A percentile compares a stretch with the other conserved stretches of the same genome.
Evolutionary conservation across 257 asterid species (phyloP).

Genomic region (Anisodus tanguticus): DNA sequence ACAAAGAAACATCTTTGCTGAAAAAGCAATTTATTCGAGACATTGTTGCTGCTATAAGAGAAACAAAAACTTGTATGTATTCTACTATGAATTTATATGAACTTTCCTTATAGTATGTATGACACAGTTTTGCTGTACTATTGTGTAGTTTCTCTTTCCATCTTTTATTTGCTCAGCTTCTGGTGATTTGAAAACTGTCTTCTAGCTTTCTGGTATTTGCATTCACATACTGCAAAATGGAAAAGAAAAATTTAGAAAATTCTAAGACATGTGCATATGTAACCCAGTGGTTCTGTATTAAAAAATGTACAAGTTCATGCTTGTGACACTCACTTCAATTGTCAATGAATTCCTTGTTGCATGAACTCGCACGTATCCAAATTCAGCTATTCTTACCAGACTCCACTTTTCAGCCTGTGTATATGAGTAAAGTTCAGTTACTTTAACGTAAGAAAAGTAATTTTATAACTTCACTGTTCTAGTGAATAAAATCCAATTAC

Average conservation of each 20-base stretch:
- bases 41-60: neutral
- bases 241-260: neutral
- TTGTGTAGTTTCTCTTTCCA: constrained; percentile 5
- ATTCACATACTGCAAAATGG: constrained; percentile 60
- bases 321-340: constrained; percentile 56
- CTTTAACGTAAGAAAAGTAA: neutral
- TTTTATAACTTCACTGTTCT: neutral
- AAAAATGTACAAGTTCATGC: neutral
- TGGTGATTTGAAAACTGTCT: constrained; percentile 63
- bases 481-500: neutral
- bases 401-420: constrained; percentile 73
- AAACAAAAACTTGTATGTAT: neutral
- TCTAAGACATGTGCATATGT: neutral
- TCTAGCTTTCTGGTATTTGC: constrained; percentile 55
- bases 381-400: constrained; percentile 54
- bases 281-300: neutral
- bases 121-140: neutral
- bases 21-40: neutral
- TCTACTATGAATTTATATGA: neutral
- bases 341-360: constrained; percentile 57
- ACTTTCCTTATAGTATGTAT: neutral
- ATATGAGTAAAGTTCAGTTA: neutral
- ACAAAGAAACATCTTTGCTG: neutral
- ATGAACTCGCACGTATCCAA: constrained; percentile 64
- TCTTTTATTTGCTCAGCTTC: constrained; percentile 31